Conservation (phyloP, 495 filamentous ascomycete genomes). For the Penicillium tannophilum region DNA sequence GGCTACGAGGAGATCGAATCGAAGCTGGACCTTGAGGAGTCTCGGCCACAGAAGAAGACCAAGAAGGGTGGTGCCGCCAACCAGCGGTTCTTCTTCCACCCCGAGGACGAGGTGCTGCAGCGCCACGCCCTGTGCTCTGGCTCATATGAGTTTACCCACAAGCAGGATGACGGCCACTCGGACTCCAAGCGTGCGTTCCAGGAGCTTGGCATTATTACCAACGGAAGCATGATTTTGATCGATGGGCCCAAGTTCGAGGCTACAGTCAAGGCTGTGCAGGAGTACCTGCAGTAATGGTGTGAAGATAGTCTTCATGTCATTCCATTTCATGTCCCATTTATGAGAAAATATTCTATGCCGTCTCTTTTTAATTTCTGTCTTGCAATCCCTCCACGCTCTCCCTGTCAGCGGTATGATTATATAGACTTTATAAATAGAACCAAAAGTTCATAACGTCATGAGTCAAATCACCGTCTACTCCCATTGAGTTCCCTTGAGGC, state of each 20-base stretch:
- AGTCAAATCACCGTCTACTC: slow-evolving; percentile 35
- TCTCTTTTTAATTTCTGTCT: slow-evolving; percentile 15
- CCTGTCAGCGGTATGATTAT: slow-evolving; percentile 9
- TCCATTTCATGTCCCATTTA: slow-evolving; percentile 30
- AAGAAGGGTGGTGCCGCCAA: slow-evolving; percentile 57
- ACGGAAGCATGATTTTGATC: slow-evolving; percentile 78
- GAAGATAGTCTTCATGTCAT: slow-evolving; percentile 16
- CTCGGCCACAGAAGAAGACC: slow-evolving; percentile 74
- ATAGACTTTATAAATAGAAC: slow-evolving; percentile 15
- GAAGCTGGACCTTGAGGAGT: slow-evolving; percentile 68
- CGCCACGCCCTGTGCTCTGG: slow-evolving; percentile 66
- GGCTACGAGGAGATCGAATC: slow-evolving; percentile 87
- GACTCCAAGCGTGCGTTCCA: slow-evolving; percentile 95
- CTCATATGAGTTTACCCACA: slow-evolving; percentile 74
- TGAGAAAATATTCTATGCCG: slow-evolving; percentile 27
- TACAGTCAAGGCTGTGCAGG: slow-evolving; percentile 68
- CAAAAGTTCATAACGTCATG: slow-evolving; percentile 32
- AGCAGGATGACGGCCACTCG: slow-evolving; percentile 72
- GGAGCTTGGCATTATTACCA: slow-evolving; percentile 84
- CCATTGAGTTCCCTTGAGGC: slow-evolving; percentile 72
- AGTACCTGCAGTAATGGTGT: slow-evolving; percentile 61
- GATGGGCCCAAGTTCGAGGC: slow-evolving; percentile 67
- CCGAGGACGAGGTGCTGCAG: slow-evolving; percentile 91
- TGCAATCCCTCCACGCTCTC: background rate
- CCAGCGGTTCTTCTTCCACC: slow-evolving; percentile 86